Conservation (phyloP, 495 filamentous ascomycete species). For the Daldinia decipiens region DNA sequence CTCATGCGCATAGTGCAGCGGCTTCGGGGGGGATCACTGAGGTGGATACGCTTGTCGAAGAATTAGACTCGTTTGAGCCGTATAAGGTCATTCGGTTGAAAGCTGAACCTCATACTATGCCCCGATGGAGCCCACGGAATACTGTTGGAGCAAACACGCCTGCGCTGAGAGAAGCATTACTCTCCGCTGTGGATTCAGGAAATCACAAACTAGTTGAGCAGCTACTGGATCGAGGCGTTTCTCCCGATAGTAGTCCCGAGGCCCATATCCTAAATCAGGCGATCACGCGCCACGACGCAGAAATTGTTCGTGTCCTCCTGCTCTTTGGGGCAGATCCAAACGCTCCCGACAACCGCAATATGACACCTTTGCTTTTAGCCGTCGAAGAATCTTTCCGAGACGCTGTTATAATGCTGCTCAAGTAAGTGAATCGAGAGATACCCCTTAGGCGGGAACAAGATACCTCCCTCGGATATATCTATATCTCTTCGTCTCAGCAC, state of each 20-base stretch:
- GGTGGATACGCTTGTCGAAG: slow-evolving; percentile 45
- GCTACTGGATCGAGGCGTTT: slow-evolving; percentile 61
- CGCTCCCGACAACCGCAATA: slow-evolving; percentile 50
- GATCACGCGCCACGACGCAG: slow-evolving; percentile 55
- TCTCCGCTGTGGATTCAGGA: slow-evolving; percentile 53
- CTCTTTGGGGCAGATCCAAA: slow-evolving; percentile 62
- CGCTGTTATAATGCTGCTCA: slow-evolving; percentile 58
- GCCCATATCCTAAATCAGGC: slow-evolving; percentile 56
- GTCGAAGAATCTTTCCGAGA: slow-evolving; percentile 58
- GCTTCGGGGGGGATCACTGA: slow-evolving; percentile 38
- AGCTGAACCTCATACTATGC: slow-evolving; percentile 49
- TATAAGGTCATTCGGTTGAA: slow-evolving; percentile 50
- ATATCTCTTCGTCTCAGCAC: neutral
- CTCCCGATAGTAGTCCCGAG: slow-evolving; percentile 54
- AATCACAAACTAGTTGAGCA: slow-evolving; percentile 63
- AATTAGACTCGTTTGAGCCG: slow-evolving; percentile 47
- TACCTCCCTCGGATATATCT: neutral
- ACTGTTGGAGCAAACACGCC: slow-evolving; percentile 47
- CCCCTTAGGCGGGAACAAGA: too few relatives aligned
- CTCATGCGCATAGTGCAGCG: slow-evolving; percentile 26
- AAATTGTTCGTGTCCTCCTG: slow-evolving; percentile 59
- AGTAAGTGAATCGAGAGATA: slow-evolving; percentile 36
- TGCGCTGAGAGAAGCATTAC: slow-evolving; percentile 45
- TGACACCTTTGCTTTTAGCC: slow-evolving; percentile 55
- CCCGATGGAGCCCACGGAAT: slow-evolving; percentile 54